Base-by-base conservation (phyloP, 306 rosid genomes). In the Fragaria vesca region DNA sequence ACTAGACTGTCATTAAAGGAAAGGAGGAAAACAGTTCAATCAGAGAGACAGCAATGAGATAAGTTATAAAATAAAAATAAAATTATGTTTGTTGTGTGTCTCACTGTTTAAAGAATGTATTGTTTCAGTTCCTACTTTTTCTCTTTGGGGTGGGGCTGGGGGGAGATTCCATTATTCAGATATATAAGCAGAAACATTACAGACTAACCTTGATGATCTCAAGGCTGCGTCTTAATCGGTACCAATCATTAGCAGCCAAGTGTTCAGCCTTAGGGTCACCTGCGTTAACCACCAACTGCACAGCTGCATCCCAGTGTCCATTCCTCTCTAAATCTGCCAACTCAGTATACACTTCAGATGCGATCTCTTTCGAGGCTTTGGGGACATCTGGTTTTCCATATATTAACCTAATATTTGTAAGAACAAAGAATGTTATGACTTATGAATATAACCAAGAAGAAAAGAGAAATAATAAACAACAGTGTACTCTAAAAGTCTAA, bases 351-450 rank as follows among this genome's bases (percentile, higher is more conserved):
- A 76, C 97, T 84, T 92, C 82, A 34, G 93, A 90, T 77, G 89
- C 69, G 42, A 84, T 82, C 77, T 91, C 90, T 58, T 71, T 77
- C 78, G 92, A 88, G 40, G 98, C 91, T 83, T 82, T 90, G 67
- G 97, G 98, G 46, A 95, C 98, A 69, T 92, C 92, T 77, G 98
- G 98, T 83, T 92, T 95, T 68, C 98, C 97, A 79, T 95, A 95
- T 50, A 88, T 85, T 79, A 84, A 87, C 98, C 97, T 94, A 80
- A 57, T 55, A 54, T 76, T 83, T 70, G 38, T 82, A 78, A 76
- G 60, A 73, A 40, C 71, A 74, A 75, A 54, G 20, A 60, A 76
- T 54, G 65, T 21, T 40, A 30, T 76, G 9, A 65, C 54, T 21
- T 40, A 30, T 76, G 9, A 65, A 28, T 71, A 52, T 40, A 70